Base-by-base conservation (phyloP, 495 filamentous ascomycete species). In the Friedmanniomyces simplex region DNA sequence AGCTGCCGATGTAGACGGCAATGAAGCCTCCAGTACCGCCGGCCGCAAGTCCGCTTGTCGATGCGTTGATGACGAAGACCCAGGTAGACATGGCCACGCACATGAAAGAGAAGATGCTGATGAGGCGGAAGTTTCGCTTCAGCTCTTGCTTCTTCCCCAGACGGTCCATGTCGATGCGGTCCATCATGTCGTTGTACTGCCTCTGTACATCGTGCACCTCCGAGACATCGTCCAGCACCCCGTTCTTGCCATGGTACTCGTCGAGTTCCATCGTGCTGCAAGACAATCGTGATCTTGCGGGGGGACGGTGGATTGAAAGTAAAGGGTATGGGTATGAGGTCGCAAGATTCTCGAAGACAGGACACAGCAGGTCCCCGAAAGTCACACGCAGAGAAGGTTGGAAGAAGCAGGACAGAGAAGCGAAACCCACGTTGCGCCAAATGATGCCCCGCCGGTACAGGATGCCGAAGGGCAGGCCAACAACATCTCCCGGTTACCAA, bases 1-100 rank as follows among this genome's bases (percentile, higher is more conserved):
- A 72, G 52, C 45, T 60, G 43, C 14, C 54, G 36, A 60, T 43
- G 54, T 49, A 60, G 18, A 60, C 43, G 24, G 30, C 37, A 24
- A 60, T 60, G 45, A 41, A 24, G 13, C 58, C 58, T 34, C 58
- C 58, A 7, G 58, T 60, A 5, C 58, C 58, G 22, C 20, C 55
- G 13, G 25, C 25, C 8, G 20, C 46, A 6, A 57, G 21, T n/a
- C 28, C 24, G n/a, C 12, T 32, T 5, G 45, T 45, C 6, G 34
- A 22, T 22, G 18, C 37, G 34, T 20, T 58, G 21, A 51, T 32
- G 14, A 52, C 48, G 25, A 58, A 51, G 47, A 52, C 28, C 45
- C 46, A 58, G 8, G 45, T 51, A 20, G 13, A 21, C 51, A 59
- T 54, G 8, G 37, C 51, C 12, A 51, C 34, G 22, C 39, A 45